These are phyloP conservation scores for Platanthera zijinensis DNA, from an alignment of 106 monocot genomes.

Conservation along the genomic window DNA sequence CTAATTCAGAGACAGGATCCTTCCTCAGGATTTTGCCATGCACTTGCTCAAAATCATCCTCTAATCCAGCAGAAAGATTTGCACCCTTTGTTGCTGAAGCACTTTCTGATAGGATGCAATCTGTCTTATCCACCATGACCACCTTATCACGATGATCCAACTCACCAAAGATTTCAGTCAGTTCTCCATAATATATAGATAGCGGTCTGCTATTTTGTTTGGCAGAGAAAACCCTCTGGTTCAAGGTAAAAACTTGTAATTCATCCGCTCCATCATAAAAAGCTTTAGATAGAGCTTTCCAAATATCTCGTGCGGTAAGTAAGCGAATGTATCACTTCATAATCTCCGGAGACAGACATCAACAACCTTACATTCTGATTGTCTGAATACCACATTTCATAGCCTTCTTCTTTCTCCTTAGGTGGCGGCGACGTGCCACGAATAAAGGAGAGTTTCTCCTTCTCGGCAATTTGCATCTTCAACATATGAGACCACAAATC, in stretches of 20 bases:
- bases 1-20: neutral
- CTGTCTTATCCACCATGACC: neutral
- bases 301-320: slow-evolving; percentile 1
- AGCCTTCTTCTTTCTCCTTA: neutral
- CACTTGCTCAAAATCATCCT: neutral
- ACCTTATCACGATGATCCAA: slow-evolving; percentile 1
- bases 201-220: neutral
- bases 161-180: neutral
- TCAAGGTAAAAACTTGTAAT: neutral
- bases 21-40: neutral
- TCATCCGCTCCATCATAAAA: neutral
- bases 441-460: neutral
- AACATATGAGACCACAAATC: slow-evolving; percentile 1
- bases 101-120: neutral
- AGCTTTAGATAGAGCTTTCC: neutral
- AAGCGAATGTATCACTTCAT: slow-evolving; percentile 2
- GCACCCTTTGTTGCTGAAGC: neutral
- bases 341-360: neutral
- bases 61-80: neutral
- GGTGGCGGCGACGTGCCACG: neutral
- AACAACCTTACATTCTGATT: slow-evolving; percentile 6
- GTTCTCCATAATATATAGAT: neutral
- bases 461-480: slow-evolving; percentile 7
- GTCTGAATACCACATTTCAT: neutral
- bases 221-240: neutral